Evolutionary conservation across 768 basidiomycete genomes (phyloP).

Genomic region (Gloeostereum incarnatum): DNA sequence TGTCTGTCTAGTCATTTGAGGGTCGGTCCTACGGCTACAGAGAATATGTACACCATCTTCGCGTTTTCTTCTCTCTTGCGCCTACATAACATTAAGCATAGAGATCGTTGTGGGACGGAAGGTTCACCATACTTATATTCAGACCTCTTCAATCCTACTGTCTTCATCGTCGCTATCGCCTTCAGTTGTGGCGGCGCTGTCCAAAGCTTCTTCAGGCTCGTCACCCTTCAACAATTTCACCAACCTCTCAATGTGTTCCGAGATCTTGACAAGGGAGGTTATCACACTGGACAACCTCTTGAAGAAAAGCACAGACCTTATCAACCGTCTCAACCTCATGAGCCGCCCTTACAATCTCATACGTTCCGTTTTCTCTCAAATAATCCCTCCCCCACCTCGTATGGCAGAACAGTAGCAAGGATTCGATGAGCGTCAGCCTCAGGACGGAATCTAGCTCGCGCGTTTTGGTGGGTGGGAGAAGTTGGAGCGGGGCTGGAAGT

Average conservation of each 20-base stretch:
- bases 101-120: not conserved
- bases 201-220: constrained; percentile 30
- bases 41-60: no score
- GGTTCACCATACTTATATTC: constrained; percentile 7
- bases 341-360: constrained; percentile 70
- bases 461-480: constrained; percentile 76
- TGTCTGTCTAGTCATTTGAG: not conserved
- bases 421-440: constrained; percentile 82
- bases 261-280: constrained; percentile 39
- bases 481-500: constrained; percentile 76
- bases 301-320: constrained; percentile 35
- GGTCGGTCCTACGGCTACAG: not conserved
- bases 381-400: constrained; percentile 84
- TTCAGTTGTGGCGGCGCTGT: not conserved
- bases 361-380: constrained; percentile 72
- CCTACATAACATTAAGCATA: not conserved
- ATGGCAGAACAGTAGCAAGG: constrained; percentile 80
- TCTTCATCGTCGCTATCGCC: constrained; percentile 41
- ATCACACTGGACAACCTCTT: not conserved
- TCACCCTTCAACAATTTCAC: constrained; percentile 80
- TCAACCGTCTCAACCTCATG: constrained; percentile 78
- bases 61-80: not conserved
- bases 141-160: constrained; percentile 53
- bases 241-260: constrained; percentile 80
- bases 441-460: constrained; percentile 74